Evolutionary conservation across 805 yeast species (phyloP).

Genomic region (Pichia cabralensis): DNA sequence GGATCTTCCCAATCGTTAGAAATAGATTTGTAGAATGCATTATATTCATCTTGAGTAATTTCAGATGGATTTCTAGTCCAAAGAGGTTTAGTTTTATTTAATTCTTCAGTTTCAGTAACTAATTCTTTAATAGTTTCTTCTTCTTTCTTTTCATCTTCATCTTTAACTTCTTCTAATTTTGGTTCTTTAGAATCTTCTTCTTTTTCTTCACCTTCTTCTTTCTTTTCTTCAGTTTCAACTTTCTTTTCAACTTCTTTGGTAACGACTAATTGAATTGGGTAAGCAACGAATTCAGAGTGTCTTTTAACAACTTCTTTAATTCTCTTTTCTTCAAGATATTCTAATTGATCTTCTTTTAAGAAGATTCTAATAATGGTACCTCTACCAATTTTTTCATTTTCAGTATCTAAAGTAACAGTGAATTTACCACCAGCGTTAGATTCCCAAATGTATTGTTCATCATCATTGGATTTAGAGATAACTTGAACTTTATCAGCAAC

Average conservation of each 20-base stretch:
- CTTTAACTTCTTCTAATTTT: constrained; percentile 39
- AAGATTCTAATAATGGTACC: constrained; percentile 94
- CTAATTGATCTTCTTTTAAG: constrained; percentile 97
- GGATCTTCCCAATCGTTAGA: constrained; percentile 99
- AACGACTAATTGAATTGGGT: constrained; percentile 97
- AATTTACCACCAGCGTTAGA: constrained; percentile 99
- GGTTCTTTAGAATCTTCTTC: constrained; percentile 47
- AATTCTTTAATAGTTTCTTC: constrained; percentile 85
- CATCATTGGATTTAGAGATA: constrained; percentile 96
- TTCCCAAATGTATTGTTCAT: constrained; percentile 99
- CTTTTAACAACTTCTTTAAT: constrained; percentile 98
- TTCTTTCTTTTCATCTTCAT: constrained; percentile 54
- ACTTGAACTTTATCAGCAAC: constrained; percentile 99
- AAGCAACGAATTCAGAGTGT: constrained; percentile 98
- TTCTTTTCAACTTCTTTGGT: constrained; percentile 99
- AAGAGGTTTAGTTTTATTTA: constrained; percentile 96
- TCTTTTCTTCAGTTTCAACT: constrained; percentile 73
- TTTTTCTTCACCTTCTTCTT: constrained; percentile 37
- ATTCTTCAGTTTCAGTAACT: constrained; percentile 94
- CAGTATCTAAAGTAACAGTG: constrained; percentile 86
- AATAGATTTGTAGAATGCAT: constrained; percentile 97
- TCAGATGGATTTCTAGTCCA: constrained; percentile 99
- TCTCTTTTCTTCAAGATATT: constrained; percentile 98
- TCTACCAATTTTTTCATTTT: constrained; percentile 79
- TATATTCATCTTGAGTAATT: constrained; percentile 95